Conservation (phyloP, 1,139 yeast species). For the Yarrowia galli region DNA sequence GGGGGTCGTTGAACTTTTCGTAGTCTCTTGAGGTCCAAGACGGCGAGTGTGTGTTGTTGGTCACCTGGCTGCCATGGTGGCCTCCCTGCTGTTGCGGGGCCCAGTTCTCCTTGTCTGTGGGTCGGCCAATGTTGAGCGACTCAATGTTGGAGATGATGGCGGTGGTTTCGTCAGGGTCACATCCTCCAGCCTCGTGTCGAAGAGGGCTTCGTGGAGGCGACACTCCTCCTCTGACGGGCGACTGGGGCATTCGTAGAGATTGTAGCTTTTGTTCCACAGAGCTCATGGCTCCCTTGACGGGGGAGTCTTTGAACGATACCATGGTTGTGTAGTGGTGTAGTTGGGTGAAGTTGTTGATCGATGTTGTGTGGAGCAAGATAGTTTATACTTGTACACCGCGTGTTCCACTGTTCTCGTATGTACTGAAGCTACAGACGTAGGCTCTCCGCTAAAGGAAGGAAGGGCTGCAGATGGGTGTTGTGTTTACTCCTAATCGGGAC, state of each 20-base stretch:
- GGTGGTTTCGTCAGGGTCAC: slow-evolving; percentile 43
- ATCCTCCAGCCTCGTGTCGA: slow-evolving; percentile 40
- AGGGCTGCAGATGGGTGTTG: slow-evolving; percentile 16
- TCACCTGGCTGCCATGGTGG: slow-evolving; percentile 40
- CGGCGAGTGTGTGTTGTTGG: slow-evolving; percentile 4
- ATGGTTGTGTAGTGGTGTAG: slow-evolving; percentile 9
- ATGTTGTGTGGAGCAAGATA: slow-evolving; percentile 5
- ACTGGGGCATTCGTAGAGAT: slow-evolving; percentile 37
- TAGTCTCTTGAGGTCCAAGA: slow-evolving; percentile 48
- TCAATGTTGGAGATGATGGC: slow-evolving; percentile 45
- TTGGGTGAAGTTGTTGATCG: not conserved
- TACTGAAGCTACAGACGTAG: not conserved
- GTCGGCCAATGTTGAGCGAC: slow-evolving; percentile 42
- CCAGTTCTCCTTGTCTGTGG: slow-evolving; percentile 43
- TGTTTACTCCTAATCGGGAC: slow-evolving; percentile 34
- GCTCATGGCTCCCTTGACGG: slow-evolving; percentile 37
- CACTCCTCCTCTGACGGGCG: slow-evolving; percentile 38
- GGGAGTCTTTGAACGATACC: slow-evolving; percentile 37
- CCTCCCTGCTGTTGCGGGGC: slow-evolving; percentile 28
- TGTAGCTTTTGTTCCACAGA: slow-evolving; percentile 36
- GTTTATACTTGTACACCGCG: slow-evolving; percentile 19
- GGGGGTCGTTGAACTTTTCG: slow-evolving; percentile 69
- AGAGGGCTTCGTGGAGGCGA: slow-evolving; percentile 41
- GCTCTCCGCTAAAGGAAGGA: slow-evolving; percentile 8
- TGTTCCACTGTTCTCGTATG: too few relatives aligned